Percentiles rank a stretch among this genome's conserved stretches.
phyloP scores from a whole-genome alignment of 1,284 basidiomycete genomes.

The Boletellus deceptivus region DNA sequence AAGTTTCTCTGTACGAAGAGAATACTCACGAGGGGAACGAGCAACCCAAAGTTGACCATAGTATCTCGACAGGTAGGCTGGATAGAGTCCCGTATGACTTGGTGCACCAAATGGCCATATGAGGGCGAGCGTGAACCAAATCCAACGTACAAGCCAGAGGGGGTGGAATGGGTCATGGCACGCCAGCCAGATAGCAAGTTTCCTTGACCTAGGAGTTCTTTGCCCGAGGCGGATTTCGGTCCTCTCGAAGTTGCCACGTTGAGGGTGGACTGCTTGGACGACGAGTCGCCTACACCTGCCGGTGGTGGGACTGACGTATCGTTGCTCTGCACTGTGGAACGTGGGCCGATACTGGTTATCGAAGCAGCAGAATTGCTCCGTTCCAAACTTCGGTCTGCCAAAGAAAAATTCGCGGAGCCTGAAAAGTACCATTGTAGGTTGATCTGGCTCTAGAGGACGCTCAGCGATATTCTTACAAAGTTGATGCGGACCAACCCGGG shows the following conservation, averaged over 20 bases:
- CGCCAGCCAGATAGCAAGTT: constrained; percentile 22
- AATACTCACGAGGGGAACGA: constrained; percentile 25
- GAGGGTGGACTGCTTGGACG: constrained; percentile 25
- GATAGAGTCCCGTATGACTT: constrained; percentile 10
- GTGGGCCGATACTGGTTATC: constrained; percentile 20
- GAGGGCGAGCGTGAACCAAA: constrained; percentile 18
- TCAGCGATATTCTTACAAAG: no score
- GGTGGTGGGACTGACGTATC: constrained; percentile 23
- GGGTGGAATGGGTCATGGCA: constrained; percentile 1
- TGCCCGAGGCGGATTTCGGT: constrained; percentile 3
- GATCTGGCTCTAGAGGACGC: no score
- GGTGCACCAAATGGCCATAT: constrained; percentile 16
- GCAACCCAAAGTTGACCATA: constrained; percentile 27
- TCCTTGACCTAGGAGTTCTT: neutral
- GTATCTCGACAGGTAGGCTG: constrained; percentile 19
- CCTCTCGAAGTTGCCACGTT: neutral
- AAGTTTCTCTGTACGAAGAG: constrained; percentile 13
- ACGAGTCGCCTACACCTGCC: constrained; percentile 24
- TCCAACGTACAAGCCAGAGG: constrained; percentile 20
- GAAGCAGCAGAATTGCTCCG: constrained; percentile 9
- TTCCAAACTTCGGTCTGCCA: no score
- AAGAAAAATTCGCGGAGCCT: no score
- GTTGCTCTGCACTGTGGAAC: constrained; percentile 14
- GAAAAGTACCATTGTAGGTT: no score
- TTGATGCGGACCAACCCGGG: no score